Evolutionary conservation across 352 stramenopile species (phyloP), one percentile per base, ranked within the genome.

Genomic region (Phytophthora pisi): DNA sequence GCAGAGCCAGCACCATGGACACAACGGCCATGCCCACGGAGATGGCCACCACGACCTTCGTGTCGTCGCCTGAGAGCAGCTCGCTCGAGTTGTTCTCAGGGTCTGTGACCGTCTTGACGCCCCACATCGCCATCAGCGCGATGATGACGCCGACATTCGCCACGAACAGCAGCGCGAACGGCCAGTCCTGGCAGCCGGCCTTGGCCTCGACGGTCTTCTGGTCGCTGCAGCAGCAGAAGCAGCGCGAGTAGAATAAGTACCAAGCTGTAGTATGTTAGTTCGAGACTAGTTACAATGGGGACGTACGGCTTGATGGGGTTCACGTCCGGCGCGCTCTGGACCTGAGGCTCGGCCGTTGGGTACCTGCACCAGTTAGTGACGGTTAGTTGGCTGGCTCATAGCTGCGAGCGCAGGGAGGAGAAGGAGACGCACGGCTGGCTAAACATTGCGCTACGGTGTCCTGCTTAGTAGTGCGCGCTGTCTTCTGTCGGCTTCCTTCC

Each of bases 131-230:
- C 70, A 84, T 87, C 36, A 93, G 61, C 0, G 74, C 85, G 26
- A 92, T 77, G 51, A 96, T 95, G 2, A 80, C 82, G 8, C 55
- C 86, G 11, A 96, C 75, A 72, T 96, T 96, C 2, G 81, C 54
- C 34, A 94, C 43, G 57, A 96, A 96, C 15, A 95, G 43, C 30
- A 96, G 49, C 4, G 82, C 88, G 58, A 95, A 96, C 16, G 88
- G 88, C 79, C 76, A 84, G 63, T 96, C 88, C 52, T 89, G 86
- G 58, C 77, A 96, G 20, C 67, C 78, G 38, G 54, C 60, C 38
- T 65, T 77, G n/a, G 61, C 24, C n/a, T 68, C 54, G 1, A 49
- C 16, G 10, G 43, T 55, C 54, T 75, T 72, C 15, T 68, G 49
- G 36, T 81, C 72, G n/a, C 79, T 89, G 61, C 5, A 47, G 23